Evolutionary conservation across 208 protist genomes (phyloP).

Genomic region (Crithidia thermophila): DNA sequence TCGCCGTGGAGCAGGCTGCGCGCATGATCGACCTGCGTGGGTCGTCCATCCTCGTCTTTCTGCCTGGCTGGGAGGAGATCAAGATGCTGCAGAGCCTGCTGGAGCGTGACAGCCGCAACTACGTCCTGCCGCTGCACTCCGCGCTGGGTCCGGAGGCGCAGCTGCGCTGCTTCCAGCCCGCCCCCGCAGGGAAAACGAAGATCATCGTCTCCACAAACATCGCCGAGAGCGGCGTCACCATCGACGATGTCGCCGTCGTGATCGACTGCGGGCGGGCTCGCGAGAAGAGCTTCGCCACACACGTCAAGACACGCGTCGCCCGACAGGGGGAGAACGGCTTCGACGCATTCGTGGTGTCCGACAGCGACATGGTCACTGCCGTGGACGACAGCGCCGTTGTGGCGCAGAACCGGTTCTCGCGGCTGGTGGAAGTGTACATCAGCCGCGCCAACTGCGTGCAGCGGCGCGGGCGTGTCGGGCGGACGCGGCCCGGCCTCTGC

Average conservation of each 20-base stretch:
- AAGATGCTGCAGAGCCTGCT: constrained; percentile 69
- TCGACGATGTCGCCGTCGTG: constrained; percentile 98
- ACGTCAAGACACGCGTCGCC: constrained; percentile 28
- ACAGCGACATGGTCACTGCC: background rate
- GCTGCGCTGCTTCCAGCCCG: constrained; percentile 97
- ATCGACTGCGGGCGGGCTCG: constrained; percentile 97
- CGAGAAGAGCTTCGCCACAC: constrained; percentile 94
- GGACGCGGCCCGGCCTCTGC: constrained; percentile 93
- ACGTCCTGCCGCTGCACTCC: constrained; percentile 90
- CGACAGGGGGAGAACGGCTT: constrained; percentile 42
- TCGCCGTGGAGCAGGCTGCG: constrained; percentile 84
- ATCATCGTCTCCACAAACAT: constrained; percentile 99
- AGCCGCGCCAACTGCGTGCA: constrained; percentile 93
- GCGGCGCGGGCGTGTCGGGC: constrained; percentile 93
- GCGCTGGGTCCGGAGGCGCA: constrained; percentile 97
- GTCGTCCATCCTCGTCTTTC: constrained; percentile 91
- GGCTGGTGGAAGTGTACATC: constrained; percentile 81
- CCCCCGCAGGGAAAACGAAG: constrained; percentile 91
- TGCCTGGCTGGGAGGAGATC: constrained; percentile 95
- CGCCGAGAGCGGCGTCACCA: constrained; percentile 99
- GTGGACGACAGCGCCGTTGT: constrained; percentile 1
- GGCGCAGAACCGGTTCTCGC: constrained; percentile 28
- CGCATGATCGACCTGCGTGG: constrained; percentile 69
- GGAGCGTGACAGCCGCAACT: constrained; percentile 63
- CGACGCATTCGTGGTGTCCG: constrained; percentile 18